These are phyloP conservation scores for Ascochyta koolunga DNA, from an alignment of 2,329 filamentous ascomycete species.

Conservation along the genomic window DNA sequence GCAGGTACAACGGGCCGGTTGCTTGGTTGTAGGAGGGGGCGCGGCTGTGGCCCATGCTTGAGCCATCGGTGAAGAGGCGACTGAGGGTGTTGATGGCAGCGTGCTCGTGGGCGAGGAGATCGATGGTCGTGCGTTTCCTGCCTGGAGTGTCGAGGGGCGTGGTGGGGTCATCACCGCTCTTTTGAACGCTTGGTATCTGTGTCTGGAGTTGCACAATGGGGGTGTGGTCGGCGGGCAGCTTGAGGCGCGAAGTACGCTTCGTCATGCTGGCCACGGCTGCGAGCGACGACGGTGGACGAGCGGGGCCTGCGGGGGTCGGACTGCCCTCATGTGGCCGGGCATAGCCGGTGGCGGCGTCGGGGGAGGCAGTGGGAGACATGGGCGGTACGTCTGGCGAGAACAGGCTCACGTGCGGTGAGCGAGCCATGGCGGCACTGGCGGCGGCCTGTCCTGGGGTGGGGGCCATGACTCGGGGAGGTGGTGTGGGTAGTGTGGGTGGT, in stretches of 20 bases:
- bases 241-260: slow-evolving; percentile 37
- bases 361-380: slow-evolving; percentile 11
- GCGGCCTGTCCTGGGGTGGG: slow-evolving; percentile 14
- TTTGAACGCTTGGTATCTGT: slow-evolving; percentile 52
- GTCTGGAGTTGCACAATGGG: slow-evolving; percentile 40
- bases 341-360: slow-evolving; percentile 11
- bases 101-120: slow-evolving; percentile 44
- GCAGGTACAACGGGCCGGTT: slow-evolving; percentile 42
- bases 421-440: slow-evolving; percentile 11
- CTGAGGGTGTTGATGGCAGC: slow-evolving; percentile 53
- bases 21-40: slow-evolving; percentile 50
- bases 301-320: slow-evolving; percentile 30
- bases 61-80: slow-evolving; percentile 52
- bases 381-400: slow-evolving; percentile 15
- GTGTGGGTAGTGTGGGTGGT: too few species aligned
- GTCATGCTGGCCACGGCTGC: slow-evolving; percentile 30
- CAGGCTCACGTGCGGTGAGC: slow-evolving; percentile 12
- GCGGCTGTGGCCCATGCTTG: slow-evolving; percentile 47
- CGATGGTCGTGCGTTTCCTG: slow-evolving; percentile 30
- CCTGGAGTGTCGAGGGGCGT: slow-evolving; percentile 45
- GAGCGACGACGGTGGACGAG: slow-evolving; percentile 27
- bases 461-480: slow-evolving; percentile 20
- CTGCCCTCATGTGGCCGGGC: slow-evolving; percentile 11
- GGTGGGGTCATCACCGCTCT: slow-evolving; percentile 57
- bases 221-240: slow-evolving; percentile 33